Conservation (phyloP, 1,284 basidiomycete genomes). For the Ganoderma leucocontextum region DNA sequence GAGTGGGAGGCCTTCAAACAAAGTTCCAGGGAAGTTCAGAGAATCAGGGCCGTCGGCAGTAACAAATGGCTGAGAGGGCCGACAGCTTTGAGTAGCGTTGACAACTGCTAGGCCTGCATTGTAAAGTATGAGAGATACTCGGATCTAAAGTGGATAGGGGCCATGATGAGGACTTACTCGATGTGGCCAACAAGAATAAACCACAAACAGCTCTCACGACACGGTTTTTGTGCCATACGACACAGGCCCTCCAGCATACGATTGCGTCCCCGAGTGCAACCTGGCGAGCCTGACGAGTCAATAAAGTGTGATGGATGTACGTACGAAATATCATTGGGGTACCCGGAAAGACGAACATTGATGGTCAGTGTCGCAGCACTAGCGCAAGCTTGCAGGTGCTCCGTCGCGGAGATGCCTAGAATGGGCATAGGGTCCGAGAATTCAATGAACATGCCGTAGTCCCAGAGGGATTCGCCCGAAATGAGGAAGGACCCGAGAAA, state of each 20-base stretch:
- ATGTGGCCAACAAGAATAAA: neutral
- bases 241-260: slow-evolving; percentile 9
- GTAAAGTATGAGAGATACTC: neutral
- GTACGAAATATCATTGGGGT: too few species aligned
- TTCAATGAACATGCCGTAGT: too few species aligned
- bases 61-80: neutral
- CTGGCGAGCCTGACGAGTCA: neutral
- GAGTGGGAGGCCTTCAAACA: too few species aligned
- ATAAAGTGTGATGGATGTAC: neutral
- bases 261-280: slow-evolving; percentile 1
- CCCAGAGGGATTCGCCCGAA: neutral
- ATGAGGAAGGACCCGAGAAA: neutral
- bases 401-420: neutral
- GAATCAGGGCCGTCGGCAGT: neutral
- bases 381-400: neutral
- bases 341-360: neutral
- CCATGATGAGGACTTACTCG: neutral
- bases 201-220: neutral
- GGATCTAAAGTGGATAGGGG: neutral
- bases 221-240: neutral
- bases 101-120: neutral
- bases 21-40: neutral
- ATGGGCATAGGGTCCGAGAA: too few species aligned
- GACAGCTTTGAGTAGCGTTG: neutral
- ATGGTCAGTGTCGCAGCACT: neutral